A percentile compares a stretch with the other conserved stretches of the same genome.
Conservation (phyloP, 2,329 filamentous ascomycete species). For the Chaetothyriales sp. region DNA sequence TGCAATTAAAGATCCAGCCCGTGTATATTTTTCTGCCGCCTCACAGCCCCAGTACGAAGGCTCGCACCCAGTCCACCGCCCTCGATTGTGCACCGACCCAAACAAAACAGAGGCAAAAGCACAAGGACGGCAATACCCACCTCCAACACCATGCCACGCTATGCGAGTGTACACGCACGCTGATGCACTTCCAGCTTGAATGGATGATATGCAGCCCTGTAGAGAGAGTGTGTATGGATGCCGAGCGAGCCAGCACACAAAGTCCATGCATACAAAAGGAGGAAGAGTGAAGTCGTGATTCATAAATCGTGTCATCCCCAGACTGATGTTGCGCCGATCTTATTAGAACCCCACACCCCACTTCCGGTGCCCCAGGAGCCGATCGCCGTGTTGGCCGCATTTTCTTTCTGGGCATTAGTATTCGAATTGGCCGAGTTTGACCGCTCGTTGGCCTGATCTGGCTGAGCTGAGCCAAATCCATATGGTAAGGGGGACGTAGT, state of each 20-base stretch:
- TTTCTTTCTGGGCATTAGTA: slow-evolving; percentile 32
- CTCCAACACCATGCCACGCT: background rate
- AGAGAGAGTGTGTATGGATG: slow-evolving; percentile 11
- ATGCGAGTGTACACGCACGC: background rate
- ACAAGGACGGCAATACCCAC: background rate
- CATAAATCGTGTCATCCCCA: slow-evolving; percentile 52
- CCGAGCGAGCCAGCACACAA: slow-evolving; percentile 10
- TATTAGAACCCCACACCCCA: slow-evolving; percentile 70
- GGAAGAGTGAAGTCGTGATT: slow-evolving; percentile 9
- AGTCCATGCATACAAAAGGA: slow-evolving; percentile 12
- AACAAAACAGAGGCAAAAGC: background rate
- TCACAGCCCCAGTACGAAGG: background rate
- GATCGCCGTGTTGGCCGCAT: slow-evolving; percentile 28
- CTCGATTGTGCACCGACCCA: background rate
- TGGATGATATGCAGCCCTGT: slow-evolving; percentile 4
- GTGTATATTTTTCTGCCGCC: background rate
- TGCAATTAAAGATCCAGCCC: background rate
- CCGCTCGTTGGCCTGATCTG: slow-evolving; percentile 34
- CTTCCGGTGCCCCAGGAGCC: slow-evolving; percentile 66
- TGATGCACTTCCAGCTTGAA: background rate
- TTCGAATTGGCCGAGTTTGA: slow-evolving; percentile 46
- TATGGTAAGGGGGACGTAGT: slow-evolving; percentile 83
- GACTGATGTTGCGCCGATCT: slow-evolving; percentile 77
- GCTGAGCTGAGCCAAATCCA: slow-evolving; percentile 22
- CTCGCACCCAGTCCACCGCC: background rate